These are phyloP conservation scores for Lasiosphaeriaceae sp. DNA, from an alignment of 495 filamentous ascomycete genomes.

Conservation along the genomic window DNA sequence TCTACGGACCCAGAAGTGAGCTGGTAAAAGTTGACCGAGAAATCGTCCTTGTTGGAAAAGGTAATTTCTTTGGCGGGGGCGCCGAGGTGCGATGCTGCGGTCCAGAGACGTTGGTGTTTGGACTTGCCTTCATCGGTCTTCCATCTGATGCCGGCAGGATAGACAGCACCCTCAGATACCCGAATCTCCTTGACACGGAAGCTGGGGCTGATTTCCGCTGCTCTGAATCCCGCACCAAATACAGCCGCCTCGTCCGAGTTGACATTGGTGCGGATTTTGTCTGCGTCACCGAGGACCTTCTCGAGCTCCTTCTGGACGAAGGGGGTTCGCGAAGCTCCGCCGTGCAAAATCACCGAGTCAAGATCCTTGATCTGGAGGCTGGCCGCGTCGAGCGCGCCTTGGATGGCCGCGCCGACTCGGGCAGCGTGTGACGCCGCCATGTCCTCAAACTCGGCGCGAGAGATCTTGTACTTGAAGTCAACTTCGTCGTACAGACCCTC, in stretches of 20 bases:
- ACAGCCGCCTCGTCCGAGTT: constrained; percentile 97
- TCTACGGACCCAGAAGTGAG: constrained; percentile 50
- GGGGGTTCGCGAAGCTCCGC: constrained; percentile 85
- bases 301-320: constrained; percentile 92
- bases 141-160: constrained; percentile 71
- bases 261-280: constrained; percentile 87
- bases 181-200: constrained; percentile 98
- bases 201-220: constrained; percentile 81
- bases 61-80: constrained; percentile 77
- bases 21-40: constrained; percentile 78
- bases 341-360: constrained; percentile 88
- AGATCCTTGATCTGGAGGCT: constrained; percentile 71
- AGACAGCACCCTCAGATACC: constrained; percentile 66
- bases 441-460: constrained; percentile 77
- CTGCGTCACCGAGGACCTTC: constrained; percentile 60
- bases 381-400: constrained; percentile 70
- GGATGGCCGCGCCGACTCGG: constrained; percentile 64
- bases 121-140: constrained; percentile 60
- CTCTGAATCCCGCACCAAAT: constrained; percentile 94
- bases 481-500: constrained; percentile 87
- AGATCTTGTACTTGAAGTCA: constrained; percentile 88
- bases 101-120: constrained; percentile 68
- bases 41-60: constrained; percentile 80
- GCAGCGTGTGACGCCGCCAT: constrained; percentile 65
- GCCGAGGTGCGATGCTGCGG: constrained; percentile 68